Evolutionary conservation across 2,329 filamentous ascomycete genomes (phyloP).

Genomic region (Talaromyces atroroseus): DNA sequence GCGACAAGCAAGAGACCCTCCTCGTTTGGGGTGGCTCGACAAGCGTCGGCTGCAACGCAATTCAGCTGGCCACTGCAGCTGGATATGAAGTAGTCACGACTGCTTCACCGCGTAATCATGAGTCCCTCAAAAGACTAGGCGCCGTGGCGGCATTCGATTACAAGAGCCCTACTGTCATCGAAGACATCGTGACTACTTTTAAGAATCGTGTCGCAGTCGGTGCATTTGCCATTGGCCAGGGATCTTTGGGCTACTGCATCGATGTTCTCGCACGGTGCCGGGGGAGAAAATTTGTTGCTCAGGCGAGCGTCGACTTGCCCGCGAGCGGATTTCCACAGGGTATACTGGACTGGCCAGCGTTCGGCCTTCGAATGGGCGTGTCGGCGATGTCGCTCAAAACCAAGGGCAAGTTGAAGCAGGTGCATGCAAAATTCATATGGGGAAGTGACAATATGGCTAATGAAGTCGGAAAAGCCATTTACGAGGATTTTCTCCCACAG

Average conservation of each 20-base stretch:
- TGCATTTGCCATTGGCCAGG: constrained; percentile 7
- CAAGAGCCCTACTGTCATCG: constrained; percentile 17
- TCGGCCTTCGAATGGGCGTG: constrained; percentile 3
- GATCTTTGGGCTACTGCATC: constrained; percentile 4
- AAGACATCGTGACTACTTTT: constrained; percentile 15
- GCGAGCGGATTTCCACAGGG: constrained; percentile 9
- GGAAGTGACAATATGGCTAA: constrained; percentile 21
- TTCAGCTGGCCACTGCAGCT: constrained; percentile 39
- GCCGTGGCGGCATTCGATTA: constrained; percentile 45
- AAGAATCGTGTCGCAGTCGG: constrained; percentile 16
- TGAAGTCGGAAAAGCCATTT: constrained; percentile 21
- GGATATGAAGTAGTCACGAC: constrained; percentile 40
- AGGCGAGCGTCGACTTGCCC: constrained; percentile 14
- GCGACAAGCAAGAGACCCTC: constrained; percentile 15
- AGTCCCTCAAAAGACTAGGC: constrained; percentile 41
- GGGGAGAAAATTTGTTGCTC: constrained; percentile 19
- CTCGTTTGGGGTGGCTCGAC: constrained; percentile 51
- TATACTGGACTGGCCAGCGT: constrained; percentile 4
- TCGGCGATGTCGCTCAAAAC: constrained; percentile 5
- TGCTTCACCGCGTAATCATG: constrained; percentile 40
- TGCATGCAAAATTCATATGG: constrained; percentile 23
- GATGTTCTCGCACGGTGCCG: constrained; percentile 8
- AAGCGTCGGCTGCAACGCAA: constrained; percentile 41
- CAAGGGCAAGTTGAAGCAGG: constrained; percentile 11
- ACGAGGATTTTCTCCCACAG: constrained; percentile 31